Evolutionary conservation across 371 early-diverging fungal genomes (phyloP).

Genomic region (Blastocladiella emersonii): DNA sequence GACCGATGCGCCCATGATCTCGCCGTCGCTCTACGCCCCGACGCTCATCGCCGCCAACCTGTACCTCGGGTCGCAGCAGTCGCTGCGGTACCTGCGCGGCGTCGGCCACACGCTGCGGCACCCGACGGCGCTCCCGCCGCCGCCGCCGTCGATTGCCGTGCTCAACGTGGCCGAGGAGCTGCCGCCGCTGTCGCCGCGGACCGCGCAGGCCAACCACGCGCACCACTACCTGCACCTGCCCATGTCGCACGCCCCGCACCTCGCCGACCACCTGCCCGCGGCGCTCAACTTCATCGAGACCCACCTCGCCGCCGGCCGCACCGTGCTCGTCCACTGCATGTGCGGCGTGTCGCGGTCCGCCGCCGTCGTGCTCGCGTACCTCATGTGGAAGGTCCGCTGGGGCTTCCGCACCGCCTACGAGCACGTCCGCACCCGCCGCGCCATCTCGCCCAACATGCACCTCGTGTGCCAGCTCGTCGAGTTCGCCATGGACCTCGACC

Average conservation of each 20-base stretch:
- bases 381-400: neutral
- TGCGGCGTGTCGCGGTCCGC: conserved; percentile 2
- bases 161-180: neutral
- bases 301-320: neutral
- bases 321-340: conserved; percentile 2
- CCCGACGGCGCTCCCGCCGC: neutral
- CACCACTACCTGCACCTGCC: neutral
- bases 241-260: neutral
- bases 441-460: conserved; percentile 1
- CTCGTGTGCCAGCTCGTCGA: conserved; percentile 2
- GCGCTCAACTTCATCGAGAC: neutral
- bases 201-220: neutral
- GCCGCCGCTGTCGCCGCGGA: neutral
- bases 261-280: conserved; percentile 1
- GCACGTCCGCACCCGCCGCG: neutral
- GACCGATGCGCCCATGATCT: neutral
- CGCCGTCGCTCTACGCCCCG: neutral
- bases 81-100: neutral
- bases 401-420: neutral
- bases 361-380: neutral
- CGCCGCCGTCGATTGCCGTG: neutral
- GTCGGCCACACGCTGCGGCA: no score
- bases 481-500: neutral
- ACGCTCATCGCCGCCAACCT: neutral
- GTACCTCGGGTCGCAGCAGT: neutral